Evolutionary conservation across 176 grass and related monocot genomes (phyloP).

Genomic region (Hordeum marinum): DNA sequence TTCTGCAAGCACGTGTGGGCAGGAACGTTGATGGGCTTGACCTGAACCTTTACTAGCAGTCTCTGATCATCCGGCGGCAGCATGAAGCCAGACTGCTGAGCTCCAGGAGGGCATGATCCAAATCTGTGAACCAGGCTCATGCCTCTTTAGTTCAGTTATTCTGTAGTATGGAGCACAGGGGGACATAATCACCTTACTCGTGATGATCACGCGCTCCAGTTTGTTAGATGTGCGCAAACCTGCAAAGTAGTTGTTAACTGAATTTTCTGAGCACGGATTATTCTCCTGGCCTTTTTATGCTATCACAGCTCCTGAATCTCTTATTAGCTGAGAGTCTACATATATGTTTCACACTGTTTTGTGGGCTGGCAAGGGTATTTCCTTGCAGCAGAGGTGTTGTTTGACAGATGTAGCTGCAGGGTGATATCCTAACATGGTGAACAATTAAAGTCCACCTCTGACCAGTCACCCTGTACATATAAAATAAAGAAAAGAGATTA

Average conservation of each 20-base stretch:
- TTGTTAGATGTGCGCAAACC: background rate
- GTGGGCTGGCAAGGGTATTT: background rate
- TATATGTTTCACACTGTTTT: background rate
- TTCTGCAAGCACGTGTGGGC: slow-evolving; percentile 61
- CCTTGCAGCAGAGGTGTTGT: background rate
- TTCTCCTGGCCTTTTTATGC: background rate
- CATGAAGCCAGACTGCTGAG: slow-evolving; percentile 42
- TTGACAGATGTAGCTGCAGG: background rate
- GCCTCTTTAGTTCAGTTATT: background rate
- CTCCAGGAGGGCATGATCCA: slow-evolving; percentile 34
- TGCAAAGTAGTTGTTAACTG: background rate
- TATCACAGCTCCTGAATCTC: too few species aligned
- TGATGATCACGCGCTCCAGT: background rate
- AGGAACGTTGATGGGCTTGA: slow-evolving; percentile 69
- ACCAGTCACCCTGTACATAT: too few species aligned
- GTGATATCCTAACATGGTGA: background rate
- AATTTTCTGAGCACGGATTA: background rate
- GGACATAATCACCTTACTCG: background rate
- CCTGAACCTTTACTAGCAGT: slow-evolving; percentile 67
- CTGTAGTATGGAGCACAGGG: background rate
- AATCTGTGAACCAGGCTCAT: background rate
- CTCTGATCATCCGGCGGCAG: slow-evolving; percentile 50
- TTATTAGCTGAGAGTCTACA: background rate
- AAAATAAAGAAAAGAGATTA: too few species aligned
- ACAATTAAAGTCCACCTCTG: background rate